These are phyloP conservation scores for Boletus subparvulus DNA, from an alignment of 768 basidiomycete genomes.

Conservation along the genomic window DNA sequence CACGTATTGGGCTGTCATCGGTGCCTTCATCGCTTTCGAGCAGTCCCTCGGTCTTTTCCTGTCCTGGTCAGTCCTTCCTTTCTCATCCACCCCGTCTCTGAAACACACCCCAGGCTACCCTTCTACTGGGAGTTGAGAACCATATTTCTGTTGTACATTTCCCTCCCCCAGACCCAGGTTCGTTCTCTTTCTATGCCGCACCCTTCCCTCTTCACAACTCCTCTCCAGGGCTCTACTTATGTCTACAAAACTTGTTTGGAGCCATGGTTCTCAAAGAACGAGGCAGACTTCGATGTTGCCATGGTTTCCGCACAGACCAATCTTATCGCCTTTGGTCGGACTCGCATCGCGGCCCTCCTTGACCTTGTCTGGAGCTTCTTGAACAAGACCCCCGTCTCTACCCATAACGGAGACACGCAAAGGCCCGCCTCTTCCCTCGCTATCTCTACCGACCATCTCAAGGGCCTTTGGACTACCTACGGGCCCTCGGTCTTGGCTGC, in stretches of 20 bases:
- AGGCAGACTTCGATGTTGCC: conserved; percentile 57
- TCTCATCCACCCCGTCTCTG: conserved; percentile 1
- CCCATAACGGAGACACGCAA: conserved; percentile 25
- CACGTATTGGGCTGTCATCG: conserved; percentile 66
- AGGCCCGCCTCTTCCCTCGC: conserved; percentile 1
- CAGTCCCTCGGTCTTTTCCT: conserved; percentile 62
- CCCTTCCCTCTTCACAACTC: conserved; percentile 5
- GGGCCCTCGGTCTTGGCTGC: conserved; percentile 40
- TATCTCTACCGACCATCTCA: conserved; percentile 31
- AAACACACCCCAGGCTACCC: conserved; percentile 53
- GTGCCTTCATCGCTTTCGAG: conserved; percentile 59
- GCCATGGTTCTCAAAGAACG: conserved; percentile 60
- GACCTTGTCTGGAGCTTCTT: conserved; percentile 44
- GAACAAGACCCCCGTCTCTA: conserved; percentile 36
- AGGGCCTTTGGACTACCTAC: conserved; percentile 43
- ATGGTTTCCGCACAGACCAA: conserved; percentile 56
- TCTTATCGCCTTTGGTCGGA: conserved; percentile 52
- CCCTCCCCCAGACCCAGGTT: conserved; percentile 71
- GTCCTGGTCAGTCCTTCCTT: conserved; percentile 50
- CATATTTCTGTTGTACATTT: conserved; percentile 62
- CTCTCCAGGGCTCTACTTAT: conserved; percentile 62
- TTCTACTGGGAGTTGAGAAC: conserved; percentile 77
- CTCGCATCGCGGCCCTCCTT: conserved; percentile 49
- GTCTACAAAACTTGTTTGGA: conserved; percentile 59
- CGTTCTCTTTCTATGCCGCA: conserved; percentile 10